Evolutionary conservation across 768 basidiomycete species (phyloP), one percentile per base, ranked within the genome.

Genomic region (Ramaria sp.): DNA sequence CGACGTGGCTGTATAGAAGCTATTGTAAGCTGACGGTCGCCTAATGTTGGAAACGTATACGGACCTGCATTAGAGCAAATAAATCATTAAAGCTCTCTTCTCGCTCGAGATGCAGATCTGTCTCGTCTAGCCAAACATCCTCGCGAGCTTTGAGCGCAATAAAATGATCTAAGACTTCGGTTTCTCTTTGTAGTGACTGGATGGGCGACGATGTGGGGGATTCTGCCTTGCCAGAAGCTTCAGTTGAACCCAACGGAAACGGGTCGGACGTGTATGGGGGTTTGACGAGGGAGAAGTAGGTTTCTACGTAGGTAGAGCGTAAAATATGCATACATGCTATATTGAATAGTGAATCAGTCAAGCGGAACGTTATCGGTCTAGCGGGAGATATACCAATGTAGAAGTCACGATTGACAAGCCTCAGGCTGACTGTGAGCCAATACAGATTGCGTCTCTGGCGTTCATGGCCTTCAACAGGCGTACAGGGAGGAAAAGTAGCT

Each of bases 311-410:
- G 0, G 81, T 80, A 0, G 84, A 85, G 38, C 90, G 79, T 4
- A 92, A 75, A 59, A 91, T 78, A 62, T 90, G 82, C 88, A 89
- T 91, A 69, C 79, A 87, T 12, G 87, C 85, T 83, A 50, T 45
- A 37, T 13, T 33, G n/a, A 6, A 22, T 19, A 20, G 54, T 4
- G 9, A 48, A 27, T 27, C 27, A 27, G 27, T 5, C 27, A 19
- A 34, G 45, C 31, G 7, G 33, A 7, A 1, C 15, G 33, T 17
- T 7, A 22, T 1, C 20, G 48, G 24, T 22, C 27, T 13, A 52
- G 22, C 38, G 7, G 56, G 31, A 52, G 22, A 22, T 75, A 55
- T 60, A 82, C 83, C 83, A n/a, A 83, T 75, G 67, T 88, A 91
- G 54, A 89, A 71, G 4, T 79, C 70, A 5, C 77, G 76, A 63